phyloP scores from a whole-genome alignment of 2,329 filamentous ascomycete species.

The Claviceps humidiphila region DNA sequence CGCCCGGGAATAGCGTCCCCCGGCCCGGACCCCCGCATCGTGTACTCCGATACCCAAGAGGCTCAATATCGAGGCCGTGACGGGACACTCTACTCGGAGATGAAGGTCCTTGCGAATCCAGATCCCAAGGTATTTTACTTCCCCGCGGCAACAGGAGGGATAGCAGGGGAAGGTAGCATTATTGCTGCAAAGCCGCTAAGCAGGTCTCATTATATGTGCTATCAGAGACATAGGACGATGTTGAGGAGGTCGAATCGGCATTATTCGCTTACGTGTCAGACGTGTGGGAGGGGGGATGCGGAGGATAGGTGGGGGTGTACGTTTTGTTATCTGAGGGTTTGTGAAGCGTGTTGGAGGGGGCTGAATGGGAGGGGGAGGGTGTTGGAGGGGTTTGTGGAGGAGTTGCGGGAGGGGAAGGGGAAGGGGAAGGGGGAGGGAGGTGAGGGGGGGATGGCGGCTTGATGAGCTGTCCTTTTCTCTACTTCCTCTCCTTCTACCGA shows the following conservation, averaged over 20 bases:
- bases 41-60: conserved; percentile 21
- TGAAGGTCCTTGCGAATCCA: conserved; percentile 21
- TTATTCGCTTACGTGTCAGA: conserved; percentile 40
- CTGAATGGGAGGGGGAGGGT: conserved; percentile 30
- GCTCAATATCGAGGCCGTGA: conserved; percentile 23
- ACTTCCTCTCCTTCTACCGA: neutral
- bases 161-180: conserved; percentile 20
- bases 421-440: conserved; percentile 21
- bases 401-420: conserved; percentile 21
- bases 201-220: conserved; percentile 32
- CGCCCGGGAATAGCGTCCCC: conserved; percentile 11
- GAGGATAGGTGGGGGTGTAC: conserved; percentile 33
- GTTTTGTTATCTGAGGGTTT: conserved; percentile 40
- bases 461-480: neutral
- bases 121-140: conserved; percentile 23
- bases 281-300: conserved; percentile 33
- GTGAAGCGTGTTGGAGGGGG: conserved; percentile 30
- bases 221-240: conserved; percentile 35
- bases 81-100: conserved; percentile 28
- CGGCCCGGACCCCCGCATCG: conserved; percentile 18
- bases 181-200: conserved; percentile 30
- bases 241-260: conserved; percentile 32
- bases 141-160: conserved; percentile 21
- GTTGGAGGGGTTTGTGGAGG: conserved; percentile 27
- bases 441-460: neutral